Conservation (phyloP, 306 rosid genomes). For the Quercus suber region DNA sequence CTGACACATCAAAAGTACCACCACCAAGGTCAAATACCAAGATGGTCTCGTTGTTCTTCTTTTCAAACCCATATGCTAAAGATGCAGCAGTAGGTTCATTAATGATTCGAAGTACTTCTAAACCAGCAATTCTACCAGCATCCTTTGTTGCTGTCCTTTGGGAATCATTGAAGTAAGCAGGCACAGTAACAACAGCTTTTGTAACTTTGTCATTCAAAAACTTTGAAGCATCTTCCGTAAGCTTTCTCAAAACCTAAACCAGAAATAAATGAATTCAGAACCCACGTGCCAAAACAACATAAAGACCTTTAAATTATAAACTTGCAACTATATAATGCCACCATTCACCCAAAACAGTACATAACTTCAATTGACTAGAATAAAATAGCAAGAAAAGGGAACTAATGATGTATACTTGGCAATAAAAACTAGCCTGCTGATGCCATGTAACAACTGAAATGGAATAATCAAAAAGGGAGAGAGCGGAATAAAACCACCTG, state of each 20-base stretch:
- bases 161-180: conserved; percentile 96
- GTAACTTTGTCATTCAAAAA: conserved; percentile 93
- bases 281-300: not conserved
- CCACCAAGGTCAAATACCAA: conserved; percentile 98
- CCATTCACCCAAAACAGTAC: too few relatives aligned
- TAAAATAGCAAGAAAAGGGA: too few relatives aligned
- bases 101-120: conserved; percentile 89
- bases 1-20: conserved; percentile 97
- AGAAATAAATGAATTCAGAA: not conserved
- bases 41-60: conserved; percentile 87
- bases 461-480: too few relatives aligned
- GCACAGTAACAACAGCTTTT: conserved; percentile 94
- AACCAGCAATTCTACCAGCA: conserved; percentile 95
- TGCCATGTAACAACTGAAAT: too few relatives aligned
- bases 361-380: too few relatives aligned
- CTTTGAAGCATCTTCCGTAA: conserved; percentile 94
- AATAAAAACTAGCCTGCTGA: too few relatives aligned
- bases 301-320: too few relatives aligned
- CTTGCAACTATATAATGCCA: too few relatives aligned
- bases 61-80: conserved; percentile 91
- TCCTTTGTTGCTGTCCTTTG: conserved; percentile 97
- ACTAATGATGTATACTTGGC: too few relatives aligned
- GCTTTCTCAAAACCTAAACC: conserved; percentile 82
- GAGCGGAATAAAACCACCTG: too few relatives aligned
- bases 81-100: conserved; percentile 98